phyloP scores from a whole-genome alignment of 169 alveolate genomes.

The Eimeria zaria region DNA sequence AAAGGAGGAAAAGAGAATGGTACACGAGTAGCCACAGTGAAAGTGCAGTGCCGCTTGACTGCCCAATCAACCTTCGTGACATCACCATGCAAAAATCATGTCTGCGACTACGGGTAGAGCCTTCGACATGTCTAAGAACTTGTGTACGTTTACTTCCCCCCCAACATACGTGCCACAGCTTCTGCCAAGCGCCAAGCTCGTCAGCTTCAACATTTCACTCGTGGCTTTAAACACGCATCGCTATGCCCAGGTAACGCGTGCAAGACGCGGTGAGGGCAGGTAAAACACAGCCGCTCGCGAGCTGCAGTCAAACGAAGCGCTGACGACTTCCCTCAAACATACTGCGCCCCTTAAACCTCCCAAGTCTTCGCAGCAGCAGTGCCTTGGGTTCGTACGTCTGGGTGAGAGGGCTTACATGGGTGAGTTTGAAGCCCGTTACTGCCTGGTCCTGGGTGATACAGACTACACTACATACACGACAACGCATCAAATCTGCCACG shows the following conservation, averaged over 20 bases:
- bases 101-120: neutral
- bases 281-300: no score
- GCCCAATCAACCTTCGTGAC: neutral
- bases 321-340: neutral
- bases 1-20: neutral
- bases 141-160: neutral
- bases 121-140: neutral
- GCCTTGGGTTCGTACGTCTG: neutral
- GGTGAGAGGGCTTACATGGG: no score
- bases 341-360: neutral
- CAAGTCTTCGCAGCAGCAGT: neutral
- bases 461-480: neutral
- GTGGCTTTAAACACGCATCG: neutral
- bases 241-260: neutral
- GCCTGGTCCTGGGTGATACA: neutral
- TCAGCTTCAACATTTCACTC: neutral
- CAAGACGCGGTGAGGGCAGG: no score
- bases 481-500: neutral
- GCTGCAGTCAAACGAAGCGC: neutral
- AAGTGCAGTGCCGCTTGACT: neutral
- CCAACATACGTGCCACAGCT: neutral
- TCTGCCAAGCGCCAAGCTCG: neutral
- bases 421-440: no score
- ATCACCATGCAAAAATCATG: neutral
- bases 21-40: neutral